These are phyloP conservation scores for Aspergillus affinis DNA, from an alignment of 495 filamentous ascomycete species.

Conservation along the genomic window DNA sequence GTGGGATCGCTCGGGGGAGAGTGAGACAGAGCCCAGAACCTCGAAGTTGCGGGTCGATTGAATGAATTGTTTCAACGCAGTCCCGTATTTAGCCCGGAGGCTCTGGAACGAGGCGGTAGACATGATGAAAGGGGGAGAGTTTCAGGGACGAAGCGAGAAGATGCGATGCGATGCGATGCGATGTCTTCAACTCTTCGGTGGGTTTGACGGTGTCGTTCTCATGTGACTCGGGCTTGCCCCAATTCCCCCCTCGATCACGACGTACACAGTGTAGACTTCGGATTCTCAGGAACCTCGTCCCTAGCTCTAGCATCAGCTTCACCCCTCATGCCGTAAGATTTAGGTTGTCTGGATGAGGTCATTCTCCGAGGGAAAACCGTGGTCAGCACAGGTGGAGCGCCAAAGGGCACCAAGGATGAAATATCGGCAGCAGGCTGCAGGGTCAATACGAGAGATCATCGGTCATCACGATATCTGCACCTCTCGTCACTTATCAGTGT, in stretches of 20 bases:
- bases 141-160: background rate
- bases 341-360: background rate
- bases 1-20: slow-evolving; percentile 17
- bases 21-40: slow-evolving; percentile 56
- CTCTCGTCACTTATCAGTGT: background rate
- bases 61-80: slow-evolving; percentile 57
- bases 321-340: background rate
- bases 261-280: too few relatives aligned
- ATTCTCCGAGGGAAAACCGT: background rate
- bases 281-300: too few relatives aligned
- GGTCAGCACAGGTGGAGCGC: background rate
- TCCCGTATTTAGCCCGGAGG: slow-evolving; percentile 34
- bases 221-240: background rate
- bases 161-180: background rate
- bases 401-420: background rate
- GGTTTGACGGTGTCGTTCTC: background rate
- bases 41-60: slow-evolving; percentile 55
- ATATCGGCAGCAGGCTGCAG: background rate
- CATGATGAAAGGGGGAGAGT: slow-evolving; percentile 1
- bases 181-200: background rate
- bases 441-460: background rate
- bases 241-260: background rate
- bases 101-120: slow-evolving; percentile 40
- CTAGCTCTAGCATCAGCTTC: background rate
- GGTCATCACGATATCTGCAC: background rate